phyloP scores from a whole-genome alignment of 768 basidiomycete genomes.

The Mycena venus region DNA sequence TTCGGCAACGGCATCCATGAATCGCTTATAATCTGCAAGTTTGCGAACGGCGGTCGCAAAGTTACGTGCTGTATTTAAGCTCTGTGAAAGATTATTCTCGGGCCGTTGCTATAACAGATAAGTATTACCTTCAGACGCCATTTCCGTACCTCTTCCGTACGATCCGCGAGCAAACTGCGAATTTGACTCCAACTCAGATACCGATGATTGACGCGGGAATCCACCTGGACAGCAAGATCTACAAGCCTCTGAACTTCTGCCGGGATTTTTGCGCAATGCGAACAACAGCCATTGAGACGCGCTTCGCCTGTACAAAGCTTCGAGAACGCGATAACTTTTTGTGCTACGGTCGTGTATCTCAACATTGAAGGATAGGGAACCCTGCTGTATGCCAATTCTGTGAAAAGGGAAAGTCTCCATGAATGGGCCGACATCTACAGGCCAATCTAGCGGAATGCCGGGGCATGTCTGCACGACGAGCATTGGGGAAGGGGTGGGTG shows the following conservation, averaged over 20 bases:
- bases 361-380: slow-evolving; percentile 10
- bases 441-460: slow-evolving; percentile 14
- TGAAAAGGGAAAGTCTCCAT: slow-evolving; percentile 19
- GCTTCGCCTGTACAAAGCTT: not conserved
- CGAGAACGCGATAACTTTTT: not conserved
- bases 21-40: slow-evolving; percentile 1
- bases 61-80: slow-evolving; percentile 1
- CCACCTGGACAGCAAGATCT: not conserved
- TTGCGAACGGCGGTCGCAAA: not conserved
- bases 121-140: slow-evolving; percentile 2
- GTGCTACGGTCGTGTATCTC: not conserved
- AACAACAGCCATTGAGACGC: not conserved
- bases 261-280: slow-evolving; percentile 1
- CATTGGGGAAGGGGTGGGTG: not conserved
- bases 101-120: no score
- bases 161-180: not conserved
- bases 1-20: slow-evolving; percentile 16
- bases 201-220: not conserved
- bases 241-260: not conserved
- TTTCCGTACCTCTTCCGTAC: not conserved
- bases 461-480: not conserved
- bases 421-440: not conserved
- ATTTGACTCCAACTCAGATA: slow-evolving; percentile 4
- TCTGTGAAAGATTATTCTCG: no score
- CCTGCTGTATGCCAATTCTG: not conserved